phyloP scores from a whole-genome alignment of 192 early-diverging fungal species.

The Podila verticillata region DNA sequence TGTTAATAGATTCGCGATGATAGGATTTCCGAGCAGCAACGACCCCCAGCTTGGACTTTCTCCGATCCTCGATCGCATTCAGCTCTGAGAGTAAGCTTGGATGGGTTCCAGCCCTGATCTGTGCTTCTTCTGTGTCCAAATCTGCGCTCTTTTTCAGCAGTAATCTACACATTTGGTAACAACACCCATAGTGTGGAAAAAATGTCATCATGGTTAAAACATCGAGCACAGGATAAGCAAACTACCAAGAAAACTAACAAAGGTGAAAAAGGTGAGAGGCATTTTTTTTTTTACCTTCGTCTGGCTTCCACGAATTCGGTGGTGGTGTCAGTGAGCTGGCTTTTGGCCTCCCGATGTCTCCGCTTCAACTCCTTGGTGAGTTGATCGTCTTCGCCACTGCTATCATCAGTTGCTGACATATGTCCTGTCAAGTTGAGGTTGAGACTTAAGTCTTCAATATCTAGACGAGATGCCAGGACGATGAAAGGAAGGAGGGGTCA shows the following conservation, averaged over 20 bases:
- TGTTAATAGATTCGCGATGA: constrained; percentile 12
- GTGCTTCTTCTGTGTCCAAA: constrained; percentile 29
- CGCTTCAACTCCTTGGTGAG: constrained; percentile 35
- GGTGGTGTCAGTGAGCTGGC: constrained; percentile 8
- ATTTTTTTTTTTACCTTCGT: constrained; percentile 13
- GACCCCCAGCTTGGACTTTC: constrained; percentile 10
- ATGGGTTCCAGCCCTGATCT: constrained; percentile 45
- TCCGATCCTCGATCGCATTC: constrained; percentile 38
- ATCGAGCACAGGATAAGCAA: not conserved
- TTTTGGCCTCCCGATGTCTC: constrained; percentile 21
- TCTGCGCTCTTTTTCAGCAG: constrained; percentile 8
- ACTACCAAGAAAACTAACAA: not conserved
- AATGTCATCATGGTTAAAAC: not conserved
- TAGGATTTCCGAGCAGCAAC: constrained; percentile 20
- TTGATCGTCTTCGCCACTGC: constrained; percentile 35
- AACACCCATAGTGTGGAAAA: too few species aligned
- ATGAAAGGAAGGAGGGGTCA: not conserved
- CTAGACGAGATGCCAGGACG: not conserved
- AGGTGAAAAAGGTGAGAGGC: not conserved
- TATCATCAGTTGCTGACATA: constrained; percentile 26
- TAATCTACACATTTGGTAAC: constrained; percentile 1
- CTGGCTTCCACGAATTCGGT: constrained; percentile 23
- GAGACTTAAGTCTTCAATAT: constrained; percentile 42
- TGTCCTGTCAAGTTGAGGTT: constrained; percentile 35
- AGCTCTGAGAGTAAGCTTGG: constrained; percentile 33